These are phyloP conservation scores for Paraphoma chrysanthemicola DNA, from an alignment of 2,329 filamentous ascomycete genomes.

Conservation along the genomic window DNA sequence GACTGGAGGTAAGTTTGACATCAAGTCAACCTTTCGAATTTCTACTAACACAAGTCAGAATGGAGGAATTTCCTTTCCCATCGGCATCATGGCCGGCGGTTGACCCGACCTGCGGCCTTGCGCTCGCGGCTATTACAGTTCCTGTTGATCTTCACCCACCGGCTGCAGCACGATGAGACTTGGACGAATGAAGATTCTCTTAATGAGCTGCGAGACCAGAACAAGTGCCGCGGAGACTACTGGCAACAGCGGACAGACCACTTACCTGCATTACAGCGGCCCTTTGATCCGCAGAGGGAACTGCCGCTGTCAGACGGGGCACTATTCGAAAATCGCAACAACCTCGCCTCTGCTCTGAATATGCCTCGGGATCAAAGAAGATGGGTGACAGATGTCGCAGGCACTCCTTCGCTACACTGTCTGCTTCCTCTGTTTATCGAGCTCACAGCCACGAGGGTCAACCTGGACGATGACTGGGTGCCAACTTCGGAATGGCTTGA, in stretches of 20 bases:
- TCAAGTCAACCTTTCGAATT: neutral
- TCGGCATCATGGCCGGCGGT: slow-evolving; percentile 43
- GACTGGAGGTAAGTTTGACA: slow-evolving; percentile 36
- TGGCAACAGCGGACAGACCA: slow-evolving; percentile 30
- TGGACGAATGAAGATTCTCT: slow-evolving; percentile 49
- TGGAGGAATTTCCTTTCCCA: slow-evolving; percentile 54
- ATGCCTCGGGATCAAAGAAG: slow-evolving; percentile 31
- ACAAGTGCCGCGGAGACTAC: slow-evolving; percentile 41
- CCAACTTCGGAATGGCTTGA: slow-evolving; percentile 53
- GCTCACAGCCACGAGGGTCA: slow-evolving; percentile 55
- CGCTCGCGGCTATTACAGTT: slow-evolving; percentile 59
- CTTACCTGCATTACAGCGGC: slow-evolving; percentile 24
- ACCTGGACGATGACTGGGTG: slow-evolving; percentile 38
- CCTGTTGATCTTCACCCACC: slow-evolving; percentile 52
- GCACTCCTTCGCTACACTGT: slow-evolving; percentile 47
- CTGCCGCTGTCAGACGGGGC: slow-evolving; percentile 37
- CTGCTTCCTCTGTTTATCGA: slow-evolving; percentile 58
- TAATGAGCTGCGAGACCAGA: slow-evolving; percentile 44
- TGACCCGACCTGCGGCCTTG: slow-evolving; percentile 52
- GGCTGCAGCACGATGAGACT: slow-evolving; percentile 46
- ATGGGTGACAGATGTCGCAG: slow-evolving; percentile 44
- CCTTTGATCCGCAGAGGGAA: slow-evolving; percentile 34
- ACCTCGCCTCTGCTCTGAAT: slow-evolving; percentile 31
- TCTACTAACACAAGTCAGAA: slow-evolving; percentile 30
- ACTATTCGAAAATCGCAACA: slow-evolving; percentile 34